Conservation (phyloP, 75 land plant genomes). For the Pseudotsuga menziesii region DNA sequence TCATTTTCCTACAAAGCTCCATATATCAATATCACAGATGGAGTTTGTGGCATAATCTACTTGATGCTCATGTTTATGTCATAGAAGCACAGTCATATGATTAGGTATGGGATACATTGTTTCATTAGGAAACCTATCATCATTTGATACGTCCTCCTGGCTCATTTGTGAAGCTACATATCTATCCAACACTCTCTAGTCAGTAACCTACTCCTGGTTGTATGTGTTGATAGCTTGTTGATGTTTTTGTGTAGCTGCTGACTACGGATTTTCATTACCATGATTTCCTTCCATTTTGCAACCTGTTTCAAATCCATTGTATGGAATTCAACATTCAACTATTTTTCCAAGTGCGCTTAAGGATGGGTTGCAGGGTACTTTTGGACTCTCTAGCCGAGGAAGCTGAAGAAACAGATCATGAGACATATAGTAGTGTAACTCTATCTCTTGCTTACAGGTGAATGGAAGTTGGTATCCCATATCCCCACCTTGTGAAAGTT, state of each 20-base stretch:
- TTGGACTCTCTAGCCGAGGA: constrained; percentile 68
- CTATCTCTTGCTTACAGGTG: constrained; percentile 39
- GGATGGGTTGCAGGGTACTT: constrained; percentile 18
- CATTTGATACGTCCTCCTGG: constrained; percentile 27
- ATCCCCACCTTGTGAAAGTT: constrained; percentile 14
- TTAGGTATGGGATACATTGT: constrained; percentile 6
- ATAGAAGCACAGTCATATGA: constrained; percentile 5
- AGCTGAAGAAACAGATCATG: constrained; percentile 53
- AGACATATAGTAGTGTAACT: constrained; percentile 17
- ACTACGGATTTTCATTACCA: neutral
- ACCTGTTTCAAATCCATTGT: neutral
- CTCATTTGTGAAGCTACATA: constrained; percentile 56
- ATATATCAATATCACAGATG: constrained; percentile 12
- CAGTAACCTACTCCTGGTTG: constrained; percentile 36
- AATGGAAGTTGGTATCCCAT: constrained; percentile 18
- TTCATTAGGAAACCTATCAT: constrained; percentile 5
- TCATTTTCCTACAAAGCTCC: constrained; percentile 10
- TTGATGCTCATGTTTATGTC: constrained; percentile 6
- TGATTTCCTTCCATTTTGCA: constrained; percentile 1
- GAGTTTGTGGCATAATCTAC: neutral
- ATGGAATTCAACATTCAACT: constrained; percentile 2
- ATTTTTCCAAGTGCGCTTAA: constrained; percentile 6
- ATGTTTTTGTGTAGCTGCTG: neutral
- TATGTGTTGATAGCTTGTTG: neutral
- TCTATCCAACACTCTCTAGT: constrained; percentile 50